Base-by-base conservation (phyloP, 345 rosid species). In the Clarkia xantiana region DNA sequence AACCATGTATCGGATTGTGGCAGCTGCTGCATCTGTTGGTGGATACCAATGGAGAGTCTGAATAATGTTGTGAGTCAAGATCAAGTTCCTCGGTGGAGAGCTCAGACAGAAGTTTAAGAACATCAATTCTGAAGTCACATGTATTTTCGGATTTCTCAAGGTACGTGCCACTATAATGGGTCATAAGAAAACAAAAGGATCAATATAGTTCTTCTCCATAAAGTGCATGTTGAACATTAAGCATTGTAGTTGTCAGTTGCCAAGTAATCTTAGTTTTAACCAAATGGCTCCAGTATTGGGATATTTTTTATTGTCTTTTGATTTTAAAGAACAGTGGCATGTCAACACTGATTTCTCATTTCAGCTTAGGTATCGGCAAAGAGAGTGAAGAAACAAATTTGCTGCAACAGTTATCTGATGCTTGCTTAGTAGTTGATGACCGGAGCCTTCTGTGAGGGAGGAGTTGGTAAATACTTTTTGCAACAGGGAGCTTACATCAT, bases 371-470 rank as follows among this genome's bases (percentile, higher is more conserved):
- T 65, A 91, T 93, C 39, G 99, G 96, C 45, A 91, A 84, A 74
- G 99, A 91, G 72, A 67, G 80, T 2, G 96, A 91, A 72, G 96
- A 84, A 68, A 57, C 78, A 57, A 84, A 84, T 68, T 62, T 86
- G 63, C 78, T 91, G 65, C 93, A 84, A 71, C 82, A 86, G 55
- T 76, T 91, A 64, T 80, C 96, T 59, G 86, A 86, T 75, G 85
- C 96, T 62, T 91, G 98, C 66, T 78, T 91, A 64, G 98, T 91
- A 50, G 98, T 91, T 70, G 84, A 91, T 61, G 95, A 11, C 62
- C 86, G 78, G 98, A 91, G 75, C 90, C 96, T 66, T 91, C 98
- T 61, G 98, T 91, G 68, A 74, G 84, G 76, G 98, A 91, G 67
- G 98, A 86, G 75, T 75, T 91, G 76, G 98, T 86, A 61, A 91